A percentile compares a stretch with the other conserved stretches of the same genome.
Evolutionary conservation across 2,329 filamentous ascomycete species (phyloP).

Genomic region (Karstenula rhodostoma): DNA sequence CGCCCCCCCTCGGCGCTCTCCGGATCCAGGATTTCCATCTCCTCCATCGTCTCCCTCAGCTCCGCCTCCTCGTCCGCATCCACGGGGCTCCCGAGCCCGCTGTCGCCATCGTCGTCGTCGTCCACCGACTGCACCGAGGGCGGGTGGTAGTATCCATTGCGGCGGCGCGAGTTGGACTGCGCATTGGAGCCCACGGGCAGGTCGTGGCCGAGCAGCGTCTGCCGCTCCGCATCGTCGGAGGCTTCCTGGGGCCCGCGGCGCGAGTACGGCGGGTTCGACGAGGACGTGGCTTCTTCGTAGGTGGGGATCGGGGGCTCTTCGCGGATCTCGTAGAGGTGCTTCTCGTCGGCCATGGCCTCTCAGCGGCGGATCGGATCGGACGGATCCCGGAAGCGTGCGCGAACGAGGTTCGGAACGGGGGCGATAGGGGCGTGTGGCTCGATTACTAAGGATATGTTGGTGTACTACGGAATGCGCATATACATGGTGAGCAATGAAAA

Average conservation of each 20-base stretch:
- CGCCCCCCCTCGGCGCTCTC: slow-evolving; percentile 43
- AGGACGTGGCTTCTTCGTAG: slow-evolving; percentile 81
- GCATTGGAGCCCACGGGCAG: slow-evolving; percentile 29
- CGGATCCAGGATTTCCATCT: slow-evolving; percentile 61
- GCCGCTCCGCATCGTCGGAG: slow-evolving; percentile 76
- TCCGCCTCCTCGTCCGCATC: slow-evolving; percentile 65
- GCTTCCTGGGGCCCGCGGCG: slow-evolving; percentile 65
- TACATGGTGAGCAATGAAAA: slow-evolving; percentile 33
- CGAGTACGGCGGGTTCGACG: slow-evolving; percentile 64
- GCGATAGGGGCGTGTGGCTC: slow-evolving; percentile 19
- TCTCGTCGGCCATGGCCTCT: slow-evolving; percentile 49
- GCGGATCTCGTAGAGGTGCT: slow-evolving; percentile 49
- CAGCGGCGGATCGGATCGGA: slow-evolving; percentile 19
- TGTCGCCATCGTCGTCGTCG: slow-evolving; percentile 53
- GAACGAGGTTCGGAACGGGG: slow-evolving; percentile 15
- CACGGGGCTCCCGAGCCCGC: slow-evolving; percentile 60
- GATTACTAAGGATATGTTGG: slow-evolving; percentile 2
- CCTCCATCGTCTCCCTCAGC: slow-evolving; percentile 82
- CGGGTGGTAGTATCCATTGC: slow-evolving; percentile 68
- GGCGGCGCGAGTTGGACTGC: slow-evolving; percentile 36
- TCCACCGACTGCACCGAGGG: slow-evolving; percentile 82
- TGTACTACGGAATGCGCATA: slow-evolving; percentile 35
- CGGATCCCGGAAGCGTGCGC: slow-evolving; percentile 21
- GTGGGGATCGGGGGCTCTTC: slow-evolving; percentile 77
- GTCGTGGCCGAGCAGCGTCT: slow-evolving; percentile 73